Percentiles rank a stretch among this genome's conserved stretches.
phyloP scores from a whole-genome alignment of 768 basidiomycete genomes.

The Collybiopsis luxurians region DNA sequence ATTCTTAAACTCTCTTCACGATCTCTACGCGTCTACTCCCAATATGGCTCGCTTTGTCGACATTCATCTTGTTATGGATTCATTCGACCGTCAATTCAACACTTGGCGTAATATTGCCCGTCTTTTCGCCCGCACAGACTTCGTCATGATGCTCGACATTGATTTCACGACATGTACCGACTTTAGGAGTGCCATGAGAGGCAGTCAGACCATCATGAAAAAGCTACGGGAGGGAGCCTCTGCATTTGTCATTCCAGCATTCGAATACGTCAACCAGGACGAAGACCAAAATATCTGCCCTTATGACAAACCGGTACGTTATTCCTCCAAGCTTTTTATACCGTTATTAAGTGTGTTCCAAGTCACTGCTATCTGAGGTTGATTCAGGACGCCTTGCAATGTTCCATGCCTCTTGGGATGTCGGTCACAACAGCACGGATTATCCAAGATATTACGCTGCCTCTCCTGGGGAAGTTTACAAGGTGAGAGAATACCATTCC shows the following conservation, averaged over 20 bases:
- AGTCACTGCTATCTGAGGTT: conserved; percentile 62
- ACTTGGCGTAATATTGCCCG: conserved; percentile 88
- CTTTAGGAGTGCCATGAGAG: conserved; percentile 59
- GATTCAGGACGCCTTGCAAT: conserved; percentile 56
- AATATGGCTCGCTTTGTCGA: conserved; percentile 72
- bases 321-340: not conserved
- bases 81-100: conserved; percentile 83
- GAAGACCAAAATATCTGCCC: conserved; percentile 69
- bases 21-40: conserved; percentile 63
- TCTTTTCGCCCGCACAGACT: conserved; percentile 79
- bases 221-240: conserved; percentile 57
- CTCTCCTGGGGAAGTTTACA: conserved; percentile 65
- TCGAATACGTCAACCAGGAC: conserved; percentile 68
- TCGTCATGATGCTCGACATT: conserved; percentile 89
- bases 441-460: conserved; percentile 67
- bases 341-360: not conserved
- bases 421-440: conserved; percentile 81
- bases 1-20: conserved; percentile 61
- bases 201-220: conserved; percentile 35
- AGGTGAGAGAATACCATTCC: conserved; percentile 73
- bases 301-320: conserved; percentile 58
- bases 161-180: conserved; percentile 86
- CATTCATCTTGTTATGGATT: conserved; percentile 82
- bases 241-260: conserved; percentile 83
- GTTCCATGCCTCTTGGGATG: conserved; percentile 77